Percentiles rank a stretch among this genome's conserved stretches.
These are phyloP conservation scores for Talaromyces sp. DNA, from an alignment of 2,329 filamentous ascomycete genomes.

Conservation along the genomic window DNA sequence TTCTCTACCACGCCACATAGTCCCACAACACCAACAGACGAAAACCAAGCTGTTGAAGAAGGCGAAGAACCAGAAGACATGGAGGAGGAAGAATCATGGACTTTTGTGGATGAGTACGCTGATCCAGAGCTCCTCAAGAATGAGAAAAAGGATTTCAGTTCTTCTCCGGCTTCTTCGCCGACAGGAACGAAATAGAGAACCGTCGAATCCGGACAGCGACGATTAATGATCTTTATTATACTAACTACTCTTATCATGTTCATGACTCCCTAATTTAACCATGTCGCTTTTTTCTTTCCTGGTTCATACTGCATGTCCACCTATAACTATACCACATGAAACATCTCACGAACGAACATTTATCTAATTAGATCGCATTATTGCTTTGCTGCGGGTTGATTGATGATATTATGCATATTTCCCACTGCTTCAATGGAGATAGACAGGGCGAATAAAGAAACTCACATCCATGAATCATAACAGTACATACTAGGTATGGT, in stretches of 20 bases:
- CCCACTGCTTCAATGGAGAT: too few relatives aligned
- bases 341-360: neutral
- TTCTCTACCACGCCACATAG: constrained; percentile 32
- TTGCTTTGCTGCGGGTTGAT: neutral
- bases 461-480: too few relatives aligned
- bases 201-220: neutral
- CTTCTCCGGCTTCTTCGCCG: neutral
- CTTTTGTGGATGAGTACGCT: constrained; percentile 67
- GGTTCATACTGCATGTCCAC: neutral
- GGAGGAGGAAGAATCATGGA: constrained; percentile 77
- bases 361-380: neutral
- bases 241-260: neutral
- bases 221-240: neutral
- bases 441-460: too few relatives aligned
- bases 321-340: constrained; percentile 1
- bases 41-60: constrained; percentile 18
- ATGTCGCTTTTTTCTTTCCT: neutral
- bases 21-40: constrained; percentile 27
- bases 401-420: neutral
- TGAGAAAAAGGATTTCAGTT: neutral
- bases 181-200: neutral
- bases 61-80: constrained; percentile 7
- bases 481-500: neutral
- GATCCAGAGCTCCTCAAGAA: constrained; percentile 41
- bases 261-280: neutral